Conservation (phyloP, 1,284 basidiomycete genomes). For the Ceratorhiza oryzae-sativae region DNA sequence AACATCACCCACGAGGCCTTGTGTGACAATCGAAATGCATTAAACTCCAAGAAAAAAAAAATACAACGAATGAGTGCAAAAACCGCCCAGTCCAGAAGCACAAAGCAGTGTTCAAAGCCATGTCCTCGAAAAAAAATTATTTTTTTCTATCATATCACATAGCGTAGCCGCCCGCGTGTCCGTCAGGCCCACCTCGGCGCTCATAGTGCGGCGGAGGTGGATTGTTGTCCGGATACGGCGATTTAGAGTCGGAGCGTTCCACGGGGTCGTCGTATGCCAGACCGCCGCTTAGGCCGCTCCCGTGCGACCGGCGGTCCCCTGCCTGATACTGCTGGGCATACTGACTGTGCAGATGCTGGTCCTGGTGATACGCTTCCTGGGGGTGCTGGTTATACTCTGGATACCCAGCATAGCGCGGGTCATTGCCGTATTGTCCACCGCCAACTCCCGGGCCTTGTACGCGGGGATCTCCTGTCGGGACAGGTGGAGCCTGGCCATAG, state of each 20-base stretch:
- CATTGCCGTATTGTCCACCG: constrained; percentile 12
- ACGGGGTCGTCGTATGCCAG: constrained; percentile 33
- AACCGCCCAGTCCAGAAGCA: background rate
- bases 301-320: constrained; percentile 34
- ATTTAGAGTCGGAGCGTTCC: background rate
- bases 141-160: constrained; percentile 29
- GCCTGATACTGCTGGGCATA: constrained; percentile 26
- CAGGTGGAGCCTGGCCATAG: constrained; percentile 17
- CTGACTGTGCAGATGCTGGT: constrained; percentile 8
- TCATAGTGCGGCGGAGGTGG: constrained; percentile 19
- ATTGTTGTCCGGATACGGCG: constrained; percentile 13
- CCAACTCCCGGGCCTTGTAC: constrained; percentile 12
- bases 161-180: constrained; percentile 24
- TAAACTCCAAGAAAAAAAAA: constrained; percentile 11
- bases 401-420: constrained; percentile 26
- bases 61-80: constrained; percentile 27
- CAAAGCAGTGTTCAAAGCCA: constrained; percentile 10
- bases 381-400: constrained; percentile 12
- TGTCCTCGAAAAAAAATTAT: background rate
- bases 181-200: constrained; percentile 15
- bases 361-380: constrained; percentile 17
- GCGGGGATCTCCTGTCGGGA: constrained; percentile 29
- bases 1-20: background rate
- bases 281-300: constrained; percentile 20
- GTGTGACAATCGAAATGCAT: constrained; percentile 22